A percentile compares a stretch with the other conserved stretches of the same genome.
Evolutionary conservation across 2,329 filamentous ascomycete genomes (phyloP).

Genomic region (Reticulascus tulasneorum): DNA sequence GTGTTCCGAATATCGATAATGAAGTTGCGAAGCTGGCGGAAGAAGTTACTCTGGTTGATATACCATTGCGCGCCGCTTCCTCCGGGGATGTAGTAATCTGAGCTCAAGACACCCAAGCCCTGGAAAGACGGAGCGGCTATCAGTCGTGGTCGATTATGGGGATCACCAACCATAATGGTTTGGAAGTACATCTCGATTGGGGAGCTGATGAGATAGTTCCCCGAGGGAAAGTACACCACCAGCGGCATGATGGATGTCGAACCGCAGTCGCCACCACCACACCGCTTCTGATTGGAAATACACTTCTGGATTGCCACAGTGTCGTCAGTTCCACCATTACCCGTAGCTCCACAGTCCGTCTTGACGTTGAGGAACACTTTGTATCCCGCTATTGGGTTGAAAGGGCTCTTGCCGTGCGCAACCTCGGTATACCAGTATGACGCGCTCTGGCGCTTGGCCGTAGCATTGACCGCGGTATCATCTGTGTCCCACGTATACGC

Average conservation of each 20-base stretch:
- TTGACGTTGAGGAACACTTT: slow-evolving; percentile 53
- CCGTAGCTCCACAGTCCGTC: slow-evolving; percentile 51
- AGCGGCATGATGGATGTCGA: slow-evolving; percentile 13
- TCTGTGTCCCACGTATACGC: too few species aligned
- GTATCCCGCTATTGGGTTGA: too few species aligned
- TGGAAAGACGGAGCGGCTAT: slow-evolving; percentile 2
- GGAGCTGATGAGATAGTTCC: slow-evolving; percentile 17
- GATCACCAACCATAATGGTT: slow-evolving; percentile 18
- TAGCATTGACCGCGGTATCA: background rate
- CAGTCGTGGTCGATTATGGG: slow-evolving; percentile 5
- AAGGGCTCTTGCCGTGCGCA: background rate
- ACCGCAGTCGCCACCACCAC: slow-evolving; percentile 13
- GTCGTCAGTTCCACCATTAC: slow-evolving; percentile 37
- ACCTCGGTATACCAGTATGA: background rate
- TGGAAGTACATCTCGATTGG: slow-evolving; percentile 15
- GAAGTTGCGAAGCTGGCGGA: slow-evolving; percentile 14
- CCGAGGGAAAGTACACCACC: slow-evolving; percentile 23
- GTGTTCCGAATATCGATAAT: slow-evolving; percentile 11
- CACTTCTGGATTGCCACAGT: slow-evolving; percentile 17
- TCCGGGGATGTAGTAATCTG: slow-evolving; percentile 13
- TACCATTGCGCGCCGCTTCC: slow-evolving; percentile 11
- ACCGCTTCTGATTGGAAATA: slow-evolving; percentile 11
- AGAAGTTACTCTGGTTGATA: slow-evolving; percentile 14
- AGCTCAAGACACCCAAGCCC: slow-evolving; percentile 12
- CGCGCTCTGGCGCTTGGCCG: background rate